Base-by-base conservation (phyloP, 2,329 filamentous ascomycete genomes). In the Cladosporium sphaerospermum region DNA sequence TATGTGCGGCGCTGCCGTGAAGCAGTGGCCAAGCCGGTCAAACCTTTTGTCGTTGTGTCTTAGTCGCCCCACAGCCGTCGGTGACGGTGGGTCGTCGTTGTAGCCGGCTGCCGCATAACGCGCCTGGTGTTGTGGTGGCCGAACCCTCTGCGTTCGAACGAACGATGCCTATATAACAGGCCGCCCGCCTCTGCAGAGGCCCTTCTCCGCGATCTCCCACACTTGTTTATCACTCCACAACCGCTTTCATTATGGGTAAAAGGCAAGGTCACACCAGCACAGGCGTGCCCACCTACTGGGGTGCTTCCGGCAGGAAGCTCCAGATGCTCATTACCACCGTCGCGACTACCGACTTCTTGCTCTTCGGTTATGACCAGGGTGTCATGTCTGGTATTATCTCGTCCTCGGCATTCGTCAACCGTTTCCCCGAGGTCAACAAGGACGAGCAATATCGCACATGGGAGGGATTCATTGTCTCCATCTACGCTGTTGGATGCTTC, bases 341-440 rank as follows among this genome's bases (percentile, higher is more conserved):
- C 31, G 80, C 81, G 3, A 83, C 81, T 1, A 81, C 80, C 44
- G 81, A 79, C 19, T 83, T 83, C 70, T 64, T 82, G 19, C 73
- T 48, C 14, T 54, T 54, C 23, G 45, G 52, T 49, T 54, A 54
- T 16, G 53, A 54, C 36, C 53, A 54, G 69, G 72, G 64, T 46
- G 63, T 67, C 37, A 61, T 68, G 42, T 66, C 64, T 46, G 63
- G 66, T 37, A 82, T 92, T 58, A 73, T 92, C 53, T 88, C 86
- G 2, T 78, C 91, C 62, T 71, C 77, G 16, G 76, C 77, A 6
- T 88, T 88, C 61, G 71, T 81, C 3, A 61, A 58, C 8, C 61
- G 67, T 34, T 74, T 75, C 45, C 72, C 71, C 6, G 54, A 70
- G 50, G 70, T 75, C 52, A 67, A 74, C 47, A 69, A 69, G n/a